Conservation (phyloP, 2,329 filamentous ascomycete species). For the Aspergillus versicolor region DNA sequence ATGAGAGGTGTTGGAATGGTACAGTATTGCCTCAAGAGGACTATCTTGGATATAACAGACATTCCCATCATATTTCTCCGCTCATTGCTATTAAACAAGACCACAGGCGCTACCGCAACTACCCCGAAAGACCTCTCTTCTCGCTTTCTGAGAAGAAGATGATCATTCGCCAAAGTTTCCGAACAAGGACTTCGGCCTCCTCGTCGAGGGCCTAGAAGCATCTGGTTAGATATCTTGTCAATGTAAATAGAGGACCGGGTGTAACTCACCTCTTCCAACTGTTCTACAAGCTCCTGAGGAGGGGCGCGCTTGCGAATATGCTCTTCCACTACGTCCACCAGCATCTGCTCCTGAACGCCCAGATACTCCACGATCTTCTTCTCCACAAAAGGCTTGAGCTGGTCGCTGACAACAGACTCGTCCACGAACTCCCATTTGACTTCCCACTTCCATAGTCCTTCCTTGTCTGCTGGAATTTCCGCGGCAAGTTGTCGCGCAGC, state of each 20-base stretch:
- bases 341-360: constrained; percentile 91
- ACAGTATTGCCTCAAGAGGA: neutral
- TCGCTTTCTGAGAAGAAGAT: constrained; percentile 97
- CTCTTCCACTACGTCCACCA: constrained; percentile 89
- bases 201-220: constrained; percentile 75
- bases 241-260: neutral
- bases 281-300: constrained; percentile 78
- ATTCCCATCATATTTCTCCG: neutral
- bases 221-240: constrained; percentile 32
- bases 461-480: constrained; percentile 85
- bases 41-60: neutral
- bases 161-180: constrained; percentile 97
- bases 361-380: constrained; percentile 98
- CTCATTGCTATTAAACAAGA: neutral
- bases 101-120: constrained; percentile 15
- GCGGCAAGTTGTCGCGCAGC: constrained; percentile 78
- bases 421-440: constrained; percentile 92
- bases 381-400: constrained; percentile 91
- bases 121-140: constrained; percentile 78
- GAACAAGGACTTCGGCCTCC: constrained; percentile 88
- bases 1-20: neutral
- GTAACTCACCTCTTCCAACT: constrained; percentile 73
- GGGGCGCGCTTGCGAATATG: constrained; percentile 73
- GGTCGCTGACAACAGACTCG: constrained; percentile 74
- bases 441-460: constrained; percentile 86